Evolutionary conservation across 345 rosid species (phyloP), one percentile per base, ranked within the genome.

Genomic region (Lepidium africanum): DNA sequence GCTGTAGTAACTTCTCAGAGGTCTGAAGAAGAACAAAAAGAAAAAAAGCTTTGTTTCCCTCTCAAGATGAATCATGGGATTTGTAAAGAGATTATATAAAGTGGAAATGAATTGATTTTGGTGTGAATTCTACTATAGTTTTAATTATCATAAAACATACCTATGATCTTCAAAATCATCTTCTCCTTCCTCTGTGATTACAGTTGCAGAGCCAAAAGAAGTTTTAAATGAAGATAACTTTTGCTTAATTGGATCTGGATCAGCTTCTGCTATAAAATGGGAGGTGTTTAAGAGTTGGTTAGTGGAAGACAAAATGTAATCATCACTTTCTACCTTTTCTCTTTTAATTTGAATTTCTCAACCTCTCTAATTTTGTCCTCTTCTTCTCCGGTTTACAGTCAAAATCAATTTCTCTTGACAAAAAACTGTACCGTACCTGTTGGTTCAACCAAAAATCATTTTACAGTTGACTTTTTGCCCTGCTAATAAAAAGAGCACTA

Each of bases 271-370:
- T 62, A 47, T 40, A 47, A 68, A 48, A 27, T 27, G 54, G 23
- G 41, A 55, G 16, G 23, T 11, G 69, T 45, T 74, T 25, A 19
- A 59, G 46, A 61, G 74, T 68, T 12, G 0, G 64, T 68, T 69
- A 75, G 78, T 69, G 78, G 78, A 64, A 75, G 75, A 69, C 74
- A 75, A 62, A 74, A 55, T 51, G 70, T 69, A 75, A 75, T 75
- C 75, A 69, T 75, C 66, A 69, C 73, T 61, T 72, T 57, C 71
- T 45, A 54, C 39, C 60, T 67, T 62, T 62, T 33, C 4, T 19
- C 27, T 55, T 37, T 47, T 46, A 68, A n/a, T 75, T 75, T 68
- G 78, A 75, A 75, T 0, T 6, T 63, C 55, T 68, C 5, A 8
- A 2, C 59, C 70, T n/a, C 73, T 15, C 52, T 56, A 48, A 0